Evolutionary conservation across 805 yeast species (phyloP).

Genomic region (Saturnispora dispora): DNA sequence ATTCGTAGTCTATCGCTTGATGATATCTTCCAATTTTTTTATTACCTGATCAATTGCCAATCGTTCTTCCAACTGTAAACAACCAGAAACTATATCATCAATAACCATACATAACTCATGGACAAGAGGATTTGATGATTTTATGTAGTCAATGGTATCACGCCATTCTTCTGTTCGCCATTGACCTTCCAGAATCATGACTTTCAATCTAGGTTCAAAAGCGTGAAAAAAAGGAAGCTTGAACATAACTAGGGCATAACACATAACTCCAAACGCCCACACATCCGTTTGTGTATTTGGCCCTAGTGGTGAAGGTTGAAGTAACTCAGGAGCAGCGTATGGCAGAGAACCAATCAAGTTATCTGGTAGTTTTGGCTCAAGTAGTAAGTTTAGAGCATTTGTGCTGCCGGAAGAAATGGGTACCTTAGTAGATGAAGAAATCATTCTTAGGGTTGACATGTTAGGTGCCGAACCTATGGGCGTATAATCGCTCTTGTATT

Average conservation of each 20-base stretch:
- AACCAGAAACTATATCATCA: conserved; percentile 2
- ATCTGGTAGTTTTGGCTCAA: conserved; percentile 6
- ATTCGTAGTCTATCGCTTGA: neutral
- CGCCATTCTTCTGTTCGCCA: conserved; percentile 12
- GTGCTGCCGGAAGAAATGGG: conserved; percentile 3
- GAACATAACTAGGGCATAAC: conserved; percentile 66
- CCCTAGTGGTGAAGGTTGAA: conserved; percentile 49
- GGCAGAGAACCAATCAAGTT: conserved; percentile 72
- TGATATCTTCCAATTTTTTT: neutral
- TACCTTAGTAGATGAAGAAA: neutral
- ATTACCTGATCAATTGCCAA: conserved; percentile 5
- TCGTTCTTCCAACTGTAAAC: conserved; percentile 2
- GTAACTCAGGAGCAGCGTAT: conserved; percentile 83
- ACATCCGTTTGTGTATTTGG: conserved; percentile 66
- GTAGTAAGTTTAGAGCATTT: neutral
- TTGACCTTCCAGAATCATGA: conserved; percentile 60
- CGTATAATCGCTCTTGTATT: neutral
- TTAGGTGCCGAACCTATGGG: conserved; percentile 1
- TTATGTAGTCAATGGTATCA: neutral
- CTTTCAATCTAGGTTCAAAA: conserved; percentile 71
- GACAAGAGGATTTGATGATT: neutral
- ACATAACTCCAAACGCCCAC: conserved; percentile 84
- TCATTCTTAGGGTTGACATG: conserved; percentile 1
- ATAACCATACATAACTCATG: neutral
- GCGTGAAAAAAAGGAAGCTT: conserved; percentile 75